Percentiles rank a stretch among this genome's conserved stretches.
Conservation (phyloP, 805 yeast genomes). For the Yarrowia deformans region DNA sequence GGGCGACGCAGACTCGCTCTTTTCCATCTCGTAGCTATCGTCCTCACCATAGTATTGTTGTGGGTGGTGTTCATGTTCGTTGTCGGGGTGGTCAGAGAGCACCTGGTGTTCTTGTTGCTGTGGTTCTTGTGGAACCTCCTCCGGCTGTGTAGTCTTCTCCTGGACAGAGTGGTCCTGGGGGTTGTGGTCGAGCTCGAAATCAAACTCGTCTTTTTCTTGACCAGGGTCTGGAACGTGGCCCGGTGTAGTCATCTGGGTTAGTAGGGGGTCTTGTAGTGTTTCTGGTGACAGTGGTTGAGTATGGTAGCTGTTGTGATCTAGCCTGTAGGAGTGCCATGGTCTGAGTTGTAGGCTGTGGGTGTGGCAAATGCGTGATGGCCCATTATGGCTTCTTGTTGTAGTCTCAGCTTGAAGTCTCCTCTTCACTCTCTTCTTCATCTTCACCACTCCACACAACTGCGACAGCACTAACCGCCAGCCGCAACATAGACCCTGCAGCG, state of each 20-base stretch:
- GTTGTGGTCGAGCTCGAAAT: constrained; percentile 9
- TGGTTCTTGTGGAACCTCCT: not conserved
- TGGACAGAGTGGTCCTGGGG: constrained; percentile 20
- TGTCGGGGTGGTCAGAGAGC: not conserved
- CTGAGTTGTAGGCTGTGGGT: too few species aligned
- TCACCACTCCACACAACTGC: too few species aligned
- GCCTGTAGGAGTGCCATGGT: too few species aligned
- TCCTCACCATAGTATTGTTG: constrained; percentile 26
- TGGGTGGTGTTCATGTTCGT: constrained; percentile 9
- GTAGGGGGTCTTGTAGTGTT: not conserved
- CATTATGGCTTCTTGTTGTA: too few species aligned
- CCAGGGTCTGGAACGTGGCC: constrained; percentile 33
- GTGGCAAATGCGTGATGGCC: too few species aligned
- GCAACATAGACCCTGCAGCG: too few species aligned
- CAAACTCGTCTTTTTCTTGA: constrained; percentile 19
- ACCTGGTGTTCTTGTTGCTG: too few species aligned
- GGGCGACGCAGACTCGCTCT: constrained; percentile 24
- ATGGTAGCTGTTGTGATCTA: too few species aligned
- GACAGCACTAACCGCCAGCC: too few species aligned
- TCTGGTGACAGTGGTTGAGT: too few species aligned
- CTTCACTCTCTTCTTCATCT: too few species aligned
- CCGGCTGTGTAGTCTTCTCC: not conserved
- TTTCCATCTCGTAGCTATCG: constrained; percentile 33
- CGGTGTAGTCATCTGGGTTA: constrained; percentile 30
- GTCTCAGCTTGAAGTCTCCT: too few species aligned